Evolutionary conservation across 805 yeast genomes (phyloP), one percentile per base, ranked within the genome.

Genomic region (Blastobotrys chiropterorum): DNA sequence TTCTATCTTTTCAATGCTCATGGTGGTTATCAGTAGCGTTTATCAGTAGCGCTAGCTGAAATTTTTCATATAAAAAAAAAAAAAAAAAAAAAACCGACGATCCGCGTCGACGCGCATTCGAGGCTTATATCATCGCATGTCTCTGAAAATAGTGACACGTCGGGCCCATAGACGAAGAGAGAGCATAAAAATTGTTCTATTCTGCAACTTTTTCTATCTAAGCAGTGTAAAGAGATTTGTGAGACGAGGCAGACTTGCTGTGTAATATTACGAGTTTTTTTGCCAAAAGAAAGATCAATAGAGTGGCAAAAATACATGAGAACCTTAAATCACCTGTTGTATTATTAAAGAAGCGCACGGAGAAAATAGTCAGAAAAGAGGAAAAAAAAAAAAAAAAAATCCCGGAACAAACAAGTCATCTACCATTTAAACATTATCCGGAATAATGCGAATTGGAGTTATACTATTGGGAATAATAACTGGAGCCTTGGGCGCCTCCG

Each of bases 341-440:
- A 43, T 43, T 43, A n/a, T 4, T 17, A 16, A 43, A 43, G n/a
- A 17, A 47, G 31, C 6, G 20, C 16, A 16, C 44, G 17, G n/a
- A 14, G 17, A 6, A 22, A 50, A 20, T 39, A 19, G 20, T 21
- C 30, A 15, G 40, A 20, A 14, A 34, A 22, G 15, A 38, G 14
- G 3, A 13, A 50, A 47, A 44, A 48, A 51, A 44, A 51, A 52
- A 52, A 45, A 52, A 49, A 22, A 44, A 43, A 43, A 19, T 43
- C 22, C 13, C 15, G 13, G 20, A 15, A 3, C 20, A 5, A n/a
- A n/a, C n/a, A n/a, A n/a, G n/a, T 30, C 13, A 30, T 30, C 38
- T 7, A 30, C 38, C 13, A 13, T 30, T 30, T 30, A 30, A 30
- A 7, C 38, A 30, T 30, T 30, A 30, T 30, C 38, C 38, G 38